phyloP scores from a whole-genome alignment of 371 early-diverging fungal genomes.

The Lichtheimia ornata region DNA sequence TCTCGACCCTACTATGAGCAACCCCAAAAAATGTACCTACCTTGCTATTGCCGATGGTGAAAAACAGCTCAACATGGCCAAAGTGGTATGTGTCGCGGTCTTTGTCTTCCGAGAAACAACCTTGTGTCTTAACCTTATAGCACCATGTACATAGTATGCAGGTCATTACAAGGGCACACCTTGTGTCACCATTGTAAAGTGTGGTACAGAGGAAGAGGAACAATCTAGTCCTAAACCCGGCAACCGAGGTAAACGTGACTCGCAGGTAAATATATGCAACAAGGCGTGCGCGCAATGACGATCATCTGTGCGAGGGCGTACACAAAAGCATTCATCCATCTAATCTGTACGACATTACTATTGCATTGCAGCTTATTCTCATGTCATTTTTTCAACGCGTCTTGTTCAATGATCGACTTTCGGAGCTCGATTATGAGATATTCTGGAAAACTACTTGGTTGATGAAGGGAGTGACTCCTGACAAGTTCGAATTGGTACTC shows the following conservation, averaged over 20 bases:
- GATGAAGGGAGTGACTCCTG: constrained; percentile 85
- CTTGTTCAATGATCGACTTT: constrained; percentile 92
- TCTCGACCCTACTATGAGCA: constrained; percentile 54
- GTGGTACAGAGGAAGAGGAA: constrained; percentile 77
- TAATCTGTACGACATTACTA: constrained; percentile 3
- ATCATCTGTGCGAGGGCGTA: too few species aligned
- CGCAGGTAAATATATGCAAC: constrained; percentile 74
- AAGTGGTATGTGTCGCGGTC: constrained; percentile 55
- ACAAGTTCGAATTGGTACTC: constrained; percentile 87
- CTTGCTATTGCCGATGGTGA: constrained; percentile 90
- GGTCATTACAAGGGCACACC: constrained; percentile 91
- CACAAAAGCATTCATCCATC: too few species aligned
- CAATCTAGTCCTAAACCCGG: constrained; percentile 70
- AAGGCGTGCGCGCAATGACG: too few species aligned
- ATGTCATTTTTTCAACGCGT: constrained; percentile 96
- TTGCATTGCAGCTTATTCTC: constrained; percentile 59
- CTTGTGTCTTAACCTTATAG: constrained; percentile 72
- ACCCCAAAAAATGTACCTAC: constrained; percentile 72
- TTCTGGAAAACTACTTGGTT: constrained; percentile 87
- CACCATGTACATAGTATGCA: constrained; percentile 68
- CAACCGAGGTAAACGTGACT: constrained; percentile 99
- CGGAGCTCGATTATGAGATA: constrained; percentile 93
- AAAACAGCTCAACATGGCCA: constrained; percentile 92
- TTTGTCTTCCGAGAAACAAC: constrained; percentile 17
- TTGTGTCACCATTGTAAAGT: constrained; percentile 88